Conservation (phyloP, 2,329 filamentous ascomycete genomes). For the Trichoderma harzianum region DNA sequence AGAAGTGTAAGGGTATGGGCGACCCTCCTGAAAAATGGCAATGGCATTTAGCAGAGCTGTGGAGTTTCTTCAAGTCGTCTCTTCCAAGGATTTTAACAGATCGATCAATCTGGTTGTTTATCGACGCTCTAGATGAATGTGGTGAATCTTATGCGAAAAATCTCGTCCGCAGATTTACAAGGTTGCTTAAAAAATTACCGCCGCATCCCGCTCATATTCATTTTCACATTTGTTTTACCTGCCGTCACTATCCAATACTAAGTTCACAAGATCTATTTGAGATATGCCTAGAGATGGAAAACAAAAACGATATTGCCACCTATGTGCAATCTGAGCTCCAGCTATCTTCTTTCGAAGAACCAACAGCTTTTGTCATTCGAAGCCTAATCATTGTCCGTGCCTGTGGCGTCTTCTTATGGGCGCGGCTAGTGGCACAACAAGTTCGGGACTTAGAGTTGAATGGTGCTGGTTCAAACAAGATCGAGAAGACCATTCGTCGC, state of each 20-base stretch:
- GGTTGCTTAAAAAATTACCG: conserved; percentile 20
- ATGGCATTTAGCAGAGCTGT: conserved; percentile 28
- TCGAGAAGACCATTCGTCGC: conserved; percentile 23
- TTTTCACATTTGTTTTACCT: conserved; percentile 32
- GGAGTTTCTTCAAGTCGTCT: conserved; percentile 20
- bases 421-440: conserved; percentile 27
- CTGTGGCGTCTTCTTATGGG: conserved; percentile 37
- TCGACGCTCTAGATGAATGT: conserved; percentile 37
- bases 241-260: conserved; percentile 31
- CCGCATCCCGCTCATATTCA: no score
- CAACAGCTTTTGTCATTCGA: not conserved
- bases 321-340: conserved; percentile 25
- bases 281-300: conserved; percentile 32
- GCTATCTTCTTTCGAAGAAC: not conserved
- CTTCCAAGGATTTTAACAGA: conserved; percentile 24
- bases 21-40: conserved; percentile 25
- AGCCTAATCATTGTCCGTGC: conserved; percentile 27
- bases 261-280: conserved; percentile 20
- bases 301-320: conserved; percentile 29
- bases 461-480: conserved; percentile 6
- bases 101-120: conserved; percentile 27
- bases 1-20: conserved; percentile 12
- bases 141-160: conserved; percentile 25
- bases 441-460: conserved; percentile 13
- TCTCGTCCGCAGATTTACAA: conserved; percentile 15